Evolutionary conservation across 2,329 filamentous ascomycete species (phyloP).

Genomic region (Acephala macrosclerotiorum): DNA sequence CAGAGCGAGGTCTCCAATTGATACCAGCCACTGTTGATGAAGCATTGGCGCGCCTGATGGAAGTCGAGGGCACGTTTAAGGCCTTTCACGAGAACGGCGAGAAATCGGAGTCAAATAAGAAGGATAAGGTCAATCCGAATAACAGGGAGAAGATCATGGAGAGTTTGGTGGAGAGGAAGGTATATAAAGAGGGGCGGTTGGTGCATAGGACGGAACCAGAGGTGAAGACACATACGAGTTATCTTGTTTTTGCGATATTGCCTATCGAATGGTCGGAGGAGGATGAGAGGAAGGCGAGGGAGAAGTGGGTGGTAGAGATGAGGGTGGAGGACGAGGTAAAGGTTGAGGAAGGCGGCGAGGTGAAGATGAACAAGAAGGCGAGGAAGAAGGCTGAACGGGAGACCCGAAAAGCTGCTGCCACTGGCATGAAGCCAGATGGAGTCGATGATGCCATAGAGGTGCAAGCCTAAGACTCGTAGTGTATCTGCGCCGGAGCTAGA

Average conservation of each 20-base stretch:
- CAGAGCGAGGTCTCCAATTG: conserved; percentile 62
- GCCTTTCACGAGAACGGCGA: conserved; percentile 61
- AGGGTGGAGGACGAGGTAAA: conserved; percentile 25
- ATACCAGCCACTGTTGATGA: conserved; percentile 79
- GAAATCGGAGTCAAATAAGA: conserved; percentile 38
- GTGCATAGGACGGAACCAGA: conserved; percentile 86
- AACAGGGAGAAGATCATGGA: conserved; percentile 43
- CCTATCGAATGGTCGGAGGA: conserved; percentile 86
- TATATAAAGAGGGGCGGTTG: conserved; percentile 79
- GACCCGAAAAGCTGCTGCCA: conserved; percentile 45
- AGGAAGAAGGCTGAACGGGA: conserved; percentile 38
- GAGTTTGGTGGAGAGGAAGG: conserved; percentile 53
- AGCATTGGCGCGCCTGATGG: conserved; percentile 74
- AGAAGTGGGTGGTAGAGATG: conserved; percentile 57
- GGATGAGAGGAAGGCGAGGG: conserved; percentile 74
- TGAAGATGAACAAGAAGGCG: conserved; percentile 36
- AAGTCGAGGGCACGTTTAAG: conserved; percentile 74
- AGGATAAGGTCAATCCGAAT: conserved; percentile 45
- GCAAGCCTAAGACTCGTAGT: not conserved
- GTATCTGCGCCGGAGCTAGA: not conserved
- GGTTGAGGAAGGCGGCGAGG: conserved; percentile 14
- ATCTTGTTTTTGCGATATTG: conserved; percentile 89
- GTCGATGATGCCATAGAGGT: conserved; percentile 2
- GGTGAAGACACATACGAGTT: conserved; percentile 96
- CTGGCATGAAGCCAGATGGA: conserved; percentile 52